Evolutionary conservation across 108 stramenopile species (phyloP), one percentile per base, ranked within the genome.

Genomic region (Discostella stelligeroides): DNA sequence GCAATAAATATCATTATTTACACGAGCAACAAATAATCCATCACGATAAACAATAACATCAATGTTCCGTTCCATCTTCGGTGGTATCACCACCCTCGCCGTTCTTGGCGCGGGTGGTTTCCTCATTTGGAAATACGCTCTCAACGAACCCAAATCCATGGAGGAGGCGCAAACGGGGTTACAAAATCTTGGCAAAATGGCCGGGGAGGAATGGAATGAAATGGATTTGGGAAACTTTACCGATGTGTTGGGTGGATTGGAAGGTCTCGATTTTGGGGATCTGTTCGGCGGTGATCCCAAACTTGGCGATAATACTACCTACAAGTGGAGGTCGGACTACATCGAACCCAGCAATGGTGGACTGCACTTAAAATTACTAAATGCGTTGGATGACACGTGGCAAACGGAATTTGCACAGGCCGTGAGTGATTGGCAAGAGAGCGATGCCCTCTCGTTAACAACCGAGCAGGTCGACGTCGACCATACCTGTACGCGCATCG

Each of bases 311-410:
- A 86, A 86, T 34, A 76, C 84, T 0, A 83, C 84, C 7, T 72
- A 76, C 47, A 24, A 43, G 34, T 89, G 88, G 88, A 53, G 53
- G 7, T 61, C 62, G 11, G 79, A 77, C 45, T 61, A 39, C 11
- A 28, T 72, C 18, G 18, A 75, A 27, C 61, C 62, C 7, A 72
- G 71, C 11, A 53, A 78, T 12, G 85, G 85, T 14, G 91, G 88
- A 4, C 72, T 92, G 45, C 63, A 54, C 7, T 50, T 92, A 37
- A 81, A 61, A 8, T 42, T 92, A 7, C 38, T 60, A 48, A 92
- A 89, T 63, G 79, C 84, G 1, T 66, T 88, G 58, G 84, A 84
- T 59, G 85, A 85, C 20, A 63, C 72, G 5, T 92, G 91, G 91
- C 79, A 84, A 41, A 38, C 51, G 27, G 74, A 75, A 46, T 92